Percentiles rank a stretch among this genome's conserved stretches.
Evolutionary conservation across 352 stramenopile species (phyloP).

Genomic region (Globisporangium middletonii): DNA sequence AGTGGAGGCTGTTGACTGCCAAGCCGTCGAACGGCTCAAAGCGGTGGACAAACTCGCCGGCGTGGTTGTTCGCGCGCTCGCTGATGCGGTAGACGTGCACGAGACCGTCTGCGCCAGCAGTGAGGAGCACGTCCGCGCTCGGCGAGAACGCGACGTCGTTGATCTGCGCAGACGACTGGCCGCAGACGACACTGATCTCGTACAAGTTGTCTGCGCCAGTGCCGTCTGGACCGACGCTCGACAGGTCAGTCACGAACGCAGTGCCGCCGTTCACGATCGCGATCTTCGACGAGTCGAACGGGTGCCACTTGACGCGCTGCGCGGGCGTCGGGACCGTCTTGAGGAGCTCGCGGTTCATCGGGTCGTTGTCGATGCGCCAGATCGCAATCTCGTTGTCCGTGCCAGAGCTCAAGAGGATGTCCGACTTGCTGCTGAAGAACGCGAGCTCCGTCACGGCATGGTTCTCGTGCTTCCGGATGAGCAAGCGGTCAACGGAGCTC

Average conservation of each 20-base stretch:
- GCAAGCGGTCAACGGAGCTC: slow-evolving; percentile 61
- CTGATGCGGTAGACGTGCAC: slow-evolving; percentile 76
- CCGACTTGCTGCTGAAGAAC: slow-evolving; percentile 69
- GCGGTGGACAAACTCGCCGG: slow-evolving; percentile 61
- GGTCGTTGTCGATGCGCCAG: slow-evolving; percentile 59
- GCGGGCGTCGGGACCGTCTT: slow-evolving; percentile 51
- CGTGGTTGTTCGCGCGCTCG: slow-evolving; percentile 33
- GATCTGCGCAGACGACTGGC: slow-evolving; percentile 59
- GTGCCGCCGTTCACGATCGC: slow-evolving; percentile 60
- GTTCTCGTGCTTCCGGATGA: slow-evolving; percentile 73
- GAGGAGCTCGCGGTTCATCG: slow-evolving; percentile 61
- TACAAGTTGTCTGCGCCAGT: slow-evolving; percentile 51
- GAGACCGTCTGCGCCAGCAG: slow-evolving; percentile 65
- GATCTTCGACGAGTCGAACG: slow-evolving; percentile 66
- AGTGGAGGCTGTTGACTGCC: slow-evolving; percentile 65
- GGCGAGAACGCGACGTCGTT: slow-evolving; percentile 76
- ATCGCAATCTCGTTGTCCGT: slow-evolving; percentile 74
- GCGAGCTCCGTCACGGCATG: slow-evolving; percentile 64
- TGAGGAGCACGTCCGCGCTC: slow-evolving; percentile 50
- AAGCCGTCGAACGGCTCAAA: slow-evolving; percentile 75
- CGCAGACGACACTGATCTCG: slow-evolving; percentile 63
- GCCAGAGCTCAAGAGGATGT: slow-evolving; percentile 59
- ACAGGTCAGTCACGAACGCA: slow-evolving; percentile 59
- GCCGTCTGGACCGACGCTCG: slow-evolving; percentile 30
- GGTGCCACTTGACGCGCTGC: slow-evolving; percentile 80